Conservation (phyloP, 805 yeast genomes). For the Blastobotrys mokoenaii region DNA sequence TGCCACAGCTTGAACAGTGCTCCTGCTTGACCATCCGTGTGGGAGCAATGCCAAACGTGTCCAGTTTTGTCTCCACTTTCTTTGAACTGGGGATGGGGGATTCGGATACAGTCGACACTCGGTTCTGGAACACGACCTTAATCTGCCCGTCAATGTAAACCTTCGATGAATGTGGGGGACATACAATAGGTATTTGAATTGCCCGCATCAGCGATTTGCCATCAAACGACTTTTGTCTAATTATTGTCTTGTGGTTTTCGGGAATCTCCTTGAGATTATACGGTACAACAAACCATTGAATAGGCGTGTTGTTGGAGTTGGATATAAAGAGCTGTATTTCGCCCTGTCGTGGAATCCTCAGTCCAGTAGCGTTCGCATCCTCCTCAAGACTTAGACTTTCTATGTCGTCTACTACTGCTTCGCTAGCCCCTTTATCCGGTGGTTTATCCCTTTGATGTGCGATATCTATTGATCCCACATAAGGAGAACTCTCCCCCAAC, state of each 20-base stretch:
- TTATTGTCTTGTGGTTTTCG: conserved; percentile 23
- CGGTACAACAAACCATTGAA: conserved; percentile 26
- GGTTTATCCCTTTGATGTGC: neutral
- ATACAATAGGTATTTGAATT: conserved; percentile 24
- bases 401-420: neutral
- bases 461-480: conserved; percentile 19
- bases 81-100: too few relatives aligned
- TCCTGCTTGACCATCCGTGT: too few relatives aligned
- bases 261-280: conserved; percentile 27
- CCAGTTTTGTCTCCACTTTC: too few relatives aligned
- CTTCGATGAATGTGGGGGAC: conserved; percentile 16
- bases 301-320: conserved; percentile 26
- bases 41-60: too few relatives aligned
- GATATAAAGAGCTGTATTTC: conserved; percentile 28
- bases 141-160: conserved; percentile 23
- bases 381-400: neutral
- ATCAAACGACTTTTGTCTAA: conserved; percentile 24
- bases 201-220: conserved; percentile 22
- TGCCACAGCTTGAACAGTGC: too few relatives aligned
- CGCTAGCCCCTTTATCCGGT: neutral
- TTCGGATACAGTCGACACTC: neutral
- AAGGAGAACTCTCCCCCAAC: conserved; percentile 18
- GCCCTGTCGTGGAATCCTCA: conserved; percentile 27
- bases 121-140: conserved; percentile 26
- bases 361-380: conserved; percentile 18